Evolutionary conservation across 83 land plant genomes (phyloP).

Genomic region (Diphasiastrum complanatum): DNA sequence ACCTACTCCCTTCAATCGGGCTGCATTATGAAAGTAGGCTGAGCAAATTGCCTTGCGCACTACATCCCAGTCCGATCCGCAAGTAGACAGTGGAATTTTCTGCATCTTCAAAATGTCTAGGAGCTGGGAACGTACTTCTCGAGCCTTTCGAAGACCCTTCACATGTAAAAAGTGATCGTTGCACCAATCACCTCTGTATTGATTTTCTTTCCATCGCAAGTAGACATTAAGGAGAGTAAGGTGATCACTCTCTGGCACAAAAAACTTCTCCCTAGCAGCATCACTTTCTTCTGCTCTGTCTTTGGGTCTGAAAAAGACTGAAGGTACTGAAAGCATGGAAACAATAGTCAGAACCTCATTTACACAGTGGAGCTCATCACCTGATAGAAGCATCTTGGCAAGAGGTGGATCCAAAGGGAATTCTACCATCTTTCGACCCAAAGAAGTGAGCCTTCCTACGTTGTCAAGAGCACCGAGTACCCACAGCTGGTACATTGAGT

Average conservation of each 20-base stretch:
- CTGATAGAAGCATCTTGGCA: conserved; percentile 66
- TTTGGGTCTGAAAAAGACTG: conserved; percentile 65
- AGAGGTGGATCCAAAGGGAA: conserved; percentile 70
- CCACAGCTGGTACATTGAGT: conserved; percentile 83
- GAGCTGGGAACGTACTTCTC: conserved; percentile 71
- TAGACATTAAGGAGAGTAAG: conserved; percentile 61
- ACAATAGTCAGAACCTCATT: conserved; percentile 67
- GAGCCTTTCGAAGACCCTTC: conserved; percentile 61
- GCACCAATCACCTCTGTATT: conserved; percentile 71
- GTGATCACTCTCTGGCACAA: conserved; percentile 77
- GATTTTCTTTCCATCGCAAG: conserved; percentile 58
- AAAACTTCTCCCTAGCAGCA: conserved; percentile 73
- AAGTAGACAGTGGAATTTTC: conserved; percentile 74
- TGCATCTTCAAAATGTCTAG: conserved; percentile 75
- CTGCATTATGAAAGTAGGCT: conserved; percentile 70
- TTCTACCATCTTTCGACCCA: conserved; percentile 72
- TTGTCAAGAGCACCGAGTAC: conserved; percentile 70
- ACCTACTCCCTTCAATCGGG: conserved; percentile 63
- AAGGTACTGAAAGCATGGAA: conserved; percentile 73
- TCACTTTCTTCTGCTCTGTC: conserved; percentile 77
- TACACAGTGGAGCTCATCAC: conserved; percentile 54
- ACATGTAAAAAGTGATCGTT: conserved; percentile 64
- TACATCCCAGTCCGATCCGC: conserved; percentile 77
- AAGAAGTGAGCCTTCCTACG: conserved; percentile 48
- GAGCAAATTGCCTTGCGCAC: conserved; percentile 63